Base-by-base conservation (phyloP, 202 grass and related monocot species). In the Brachypodium distachyon region DNA sequence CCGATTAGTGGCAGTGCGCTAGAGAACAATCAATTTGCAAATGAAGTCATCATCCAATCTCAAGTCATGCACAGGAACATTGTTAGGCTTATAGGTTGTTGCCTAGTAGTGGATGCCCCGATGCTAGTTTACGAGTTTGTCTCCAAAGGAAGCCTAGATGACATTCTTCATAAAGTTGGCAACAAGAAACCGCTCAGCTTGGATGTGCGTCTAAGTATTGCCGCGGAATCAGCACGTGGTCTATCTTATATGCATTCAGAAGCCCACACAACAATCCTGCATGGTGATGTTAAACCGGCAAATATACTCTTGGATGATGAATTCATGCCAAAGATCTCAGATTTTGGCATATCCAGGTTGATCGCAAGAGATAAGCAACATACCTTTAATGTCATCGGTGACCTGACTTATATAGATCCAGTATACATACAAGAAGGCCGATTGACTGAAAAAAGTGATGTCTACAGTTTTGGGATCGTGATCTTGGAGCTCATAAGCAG, bases 31-130 rank as follows among this genome's bases (percentile, higher is more conserved):
- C 47, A 82, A 32, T 74, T 82, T 42, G 48, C 48, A 7, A 82
- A 82, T 13, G 59, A 66, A 65, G 39, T 74, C 4, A 82, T 56
- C 48, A 82, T 82, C 28, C 59, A 55, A 0, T 46, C 69, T 4
- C 23, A 39, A 65, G 73, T 82, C n/a, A 74, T 14, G 10, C 70
- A 82, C 70, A 82, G 13, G 36, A 82, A 82, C 73, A n/a, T 82
- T 0, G 58, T 74, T 4, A 74, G 1, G 58, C 70, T 82, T 0
- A 29, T 82, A 25, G 69, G 47, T 7, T 74, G 58, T 16, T 82
- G 70, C 61, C 29, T 82, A 9, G 69, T 74, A 39, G 59, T 65
- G n/a, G 46, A 74, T 7, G 26, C 73, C 73, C 78, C 79, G 2
- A 82, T 82, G 79, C 19, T 82, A 49, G 31, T 80, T 4, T 80